phyloP scores from a whole-genome alignment of 352 stramenopile genomes.

The Pythium brachiatum region DNA sequence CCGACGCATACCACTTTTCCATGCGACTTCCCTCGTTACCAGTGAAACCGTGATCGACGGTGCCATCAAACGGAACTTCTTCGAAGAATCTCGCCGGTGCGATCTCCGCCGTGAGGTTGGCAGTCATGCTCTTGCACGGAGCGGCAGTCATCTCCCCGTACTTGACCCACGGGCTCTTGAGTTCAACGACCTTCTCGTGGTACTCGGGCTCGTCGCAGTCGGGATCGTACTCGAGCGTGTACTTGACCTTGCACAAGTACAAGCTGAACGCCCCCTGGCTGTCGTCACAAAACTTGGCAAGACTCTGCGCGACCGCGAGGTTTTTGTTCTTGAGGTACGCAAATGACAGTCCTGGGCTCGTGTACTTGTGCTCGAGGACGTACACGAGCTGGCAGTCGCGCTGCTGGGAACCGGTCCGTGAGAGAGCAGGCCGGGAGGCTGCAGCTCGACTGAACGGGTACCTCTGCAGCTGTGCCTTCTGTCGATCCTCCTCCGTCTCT shows the following conservation, averaged over 20 bases:
- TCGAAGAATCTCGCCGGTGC: slow-evolving; percentile 20
- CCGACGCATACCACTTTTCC: slow-evolving; percentile 20
- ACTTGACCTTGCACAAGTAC: slow-evolving; percentile 20
- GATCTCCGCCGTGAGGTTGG: slow-evolving; percentile 13
- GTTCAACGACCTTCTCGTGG: slow-evolving; percentile 7
- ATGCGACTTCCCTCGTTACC: slow-evolving; percentile 9
- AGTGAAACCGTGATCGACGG: slow-evolving; percentile 4
- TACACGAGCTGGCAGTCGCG: slow-evolving; percentile 22
- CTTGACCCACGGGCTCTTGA: slow-evolving; percentile 18
- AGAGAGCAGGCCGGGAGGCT: not conserved
- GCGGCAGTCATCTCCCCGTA: slow-evolving; percentile 7
- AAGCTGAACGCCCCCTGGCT: slow-evolving; percentile 1
- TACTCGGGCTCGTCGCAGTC: slow-evolving; percentile 9
- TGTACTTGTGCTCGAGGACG: slow-evolving; percentile 25
- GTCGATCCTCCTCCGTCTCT: slow-evolving; percentile 2
- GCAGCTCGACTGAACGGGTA: not conserved
- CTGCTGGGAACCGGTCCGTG: not conserved
- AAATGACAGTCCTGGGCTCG: slow-evolving; percentile 12
- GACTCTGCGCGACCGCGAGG: slow-evolving; percentile 4
- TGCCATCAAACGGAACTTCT: slow-evolving; percentile 12
- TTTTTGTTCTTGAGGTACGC: slow-evolving; percentile 25
- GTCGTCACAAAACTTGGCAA: slow-evolving; percentile 20
- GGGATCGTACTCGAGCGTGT: slow-evolving; percentile 8
- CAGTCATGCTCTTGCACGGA: slow-evolving; percentile 2
- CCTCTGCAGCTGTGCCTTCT: not conserved